These are phyloP conservation scores for Medicago ruthenica DNA, from an alignment of 306 rosid species.

Conservation along the genomic window DNA sequence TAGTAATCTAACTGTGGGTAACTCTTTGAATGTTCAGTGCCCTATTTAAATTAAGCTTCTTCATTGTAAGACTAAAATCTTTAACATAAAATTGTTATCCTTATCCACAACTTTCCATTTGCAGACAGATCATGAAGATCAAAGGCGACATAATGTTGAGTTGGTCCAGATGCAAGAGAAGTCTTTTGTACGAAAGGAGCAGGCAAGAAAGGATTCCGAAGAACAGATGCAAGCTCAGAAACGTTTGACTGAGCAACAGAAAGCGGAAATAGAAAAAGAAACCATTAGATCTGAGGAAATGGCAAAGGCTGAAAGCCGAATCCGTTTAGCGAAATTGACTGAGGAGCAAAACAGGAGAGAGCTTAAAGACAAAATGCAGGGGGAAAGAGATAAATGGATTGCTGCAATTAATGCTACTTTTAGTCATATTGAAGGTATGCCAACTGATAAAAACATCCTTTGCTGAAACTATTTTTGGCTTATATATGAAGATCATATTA, in stretches of 20 bases:
- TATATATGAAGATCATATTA: neutral
- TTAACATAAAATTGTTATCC: slow-evolving; percentile 5
- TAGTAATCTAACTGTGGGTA: slow-evolving; percentile 5
- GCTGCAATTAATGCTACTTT: slow-evolving; percentile 95
- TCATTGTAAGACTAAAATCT: slow-evolving; percentile 3
- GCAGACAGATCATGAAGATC: slow-evolving; percentile 90
- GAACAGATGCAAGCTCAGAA: slow-evolving; percentile 91
- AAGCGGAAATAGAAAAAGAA: slow-evolving; percentile 93
- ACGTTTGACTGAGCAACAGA: slow-evolving; percentile 85
- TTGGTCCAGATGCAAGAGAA: slow-evolving; percentile 94
- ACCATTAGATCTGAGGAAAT: slow-evolving; percentile 89
- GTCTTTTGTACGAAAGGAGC: slow-evolving; percentile 84
- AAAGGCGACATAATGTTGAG: slow-evolving; percentile 86
- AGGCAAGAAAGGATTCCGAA: slow-evolving; percentile 83
- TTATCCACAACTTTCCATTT: slow-evolving; percentile 31
- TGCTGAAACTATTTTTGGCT: slow-evolving; percentile 36
- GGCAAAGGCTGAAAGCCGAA: slow-evolving; percentile 97
- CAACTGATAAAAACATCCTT: slow-evolving; percentile 12
- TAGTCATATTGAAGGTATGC: slow-evolving; percentile 91
- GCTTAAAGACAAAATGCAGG: slow-evolving; percentile 84
- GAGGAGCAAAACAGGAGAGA: slow-evolving; percentile 91
- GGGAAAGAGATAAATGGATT: slow-evolving; percentile 98
- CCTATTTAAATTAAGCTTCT: slow-evolving; percentile 17
- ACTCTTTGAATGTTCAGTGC: slow-evolving; percentile 12
- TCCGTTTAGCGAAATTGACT: slow-evolving; percentile 80